Conservation (phyloP, 768 basidiomycete genomes). For the Peribolospora kevripleyi region DNA sequence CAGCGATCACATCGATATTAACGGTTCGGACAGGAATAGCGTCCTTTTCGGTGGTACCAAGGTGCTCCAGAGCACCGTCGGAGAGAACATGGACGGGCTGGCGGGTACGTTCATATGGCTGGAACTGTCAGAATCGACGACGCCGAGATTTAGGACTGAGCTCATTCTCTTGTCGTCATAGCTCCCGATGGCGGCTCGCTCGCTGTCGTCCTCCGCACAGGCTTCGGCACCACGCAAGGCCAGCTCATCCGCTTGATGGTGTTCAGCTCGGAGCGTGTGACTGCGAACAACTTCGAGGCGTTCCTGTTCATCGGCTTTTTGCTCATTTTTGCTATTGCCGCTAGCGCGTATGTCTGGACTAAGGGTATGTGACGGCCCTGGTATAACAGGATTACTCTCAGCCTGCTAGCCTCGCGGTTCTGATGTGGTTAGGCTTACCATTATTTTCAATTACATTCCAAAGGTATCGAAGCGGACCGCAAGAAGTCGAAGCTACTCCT, state of each 20-base stretch:
- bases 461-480: slow-evolving; percentile 70
- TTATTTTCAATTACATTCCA: no score
- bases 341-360: slow-evolving; percentile 94
- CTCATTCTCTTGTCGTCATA: slow-evolving; percentile 1
- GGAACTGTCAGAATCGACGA: background rate
- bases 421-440: background rate
- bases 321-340: slow-evolving; percentile 88
- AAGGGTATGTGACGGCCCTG: slow-evolving; percentile 34
- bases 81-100: slow-evolving; percentile 11
- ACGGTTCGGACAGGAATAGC: slow-evolving; percentile 60
- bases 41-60: slow-evolving; percentile 95
- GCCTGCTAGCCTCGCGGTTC: background rate
- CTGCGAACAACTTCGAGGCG: slow-evolving; percentile 82
- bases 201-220: slow-evolving; percentile 75
- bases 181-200: slow-evolving; percentile 80
- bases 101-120: slow-evolving; percentile 18
- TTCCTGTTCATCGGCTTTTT: slow-evolving; percentile 97
- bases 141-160: background rate
- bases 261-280: slow-evolving; percentile 86
- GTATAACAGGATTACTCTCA: no score
- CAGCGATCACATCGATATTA: slow-evolving; percentile 54
- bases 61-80: slow-evolving; percentile 49
- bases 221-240: slow-evolving; percentile 92
- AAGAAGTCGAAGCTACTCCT: slow-evolving; percentile 86
- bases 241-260: slow-evolving; percentile 97